Evolutionary conservation across 192 early-diverging fungal genomes (phyloP).

Genomic region (Chytriomyces sp.): DNA sequence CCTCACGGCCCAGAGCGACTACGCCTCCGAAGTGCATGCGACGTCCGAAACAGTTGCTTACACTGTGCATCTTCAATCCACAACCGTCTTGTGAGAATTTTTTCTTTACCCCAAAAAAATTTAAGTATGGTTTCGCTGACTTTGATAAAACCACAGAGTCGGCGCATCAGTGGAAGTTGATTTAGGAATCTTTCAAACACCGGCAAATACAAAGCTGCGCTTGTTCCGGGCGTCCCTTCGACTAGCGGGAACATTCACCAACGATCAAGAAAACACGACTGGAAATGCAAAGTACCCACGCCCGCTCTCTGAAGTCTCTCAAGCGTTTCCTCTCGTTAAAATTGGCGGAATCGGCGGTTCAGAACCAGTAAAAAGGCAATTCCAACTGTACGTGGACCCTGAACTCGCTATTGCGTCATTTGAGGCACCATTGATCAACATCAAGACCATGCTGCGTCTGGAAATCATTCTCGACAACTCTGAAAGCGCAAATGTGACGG

Average conservation of each 20-base stretch:
- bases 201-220: constrained; percentile 19
- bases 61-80: neutral
- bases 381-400: constrained; percentile 22
- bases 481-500: neutral
- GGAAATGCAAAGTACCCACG: constrained; percentile 15
- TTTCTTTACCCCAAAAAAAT: no score
- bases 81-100: no score
- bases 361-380: neutral
- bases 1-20: neutral
- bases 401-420: constrained; percentile 18
- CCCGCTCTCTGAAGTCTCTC: constrained; percentile 13
- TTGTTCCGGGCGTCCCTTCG: constrained; percentile 19
- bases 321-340: constrained; percentile 11
- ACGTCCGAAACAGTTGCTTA: neutral
- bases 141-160: neutral
- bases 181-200: constrained; percentile 2
- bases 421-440: neutral
- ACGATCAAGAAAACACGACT: constrained; percentile 11
- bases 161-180: constrained; percentile 23
- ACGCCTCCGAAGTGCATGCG: neutral
- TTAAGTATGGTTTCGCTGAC: neutral
- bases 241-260: neutral
- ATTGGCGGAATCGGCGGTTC: constrained; percentile 15
- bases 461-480: constrained; percentile 2
- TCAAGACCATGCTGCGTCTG: constrained; percentile 13